These are phyloP conservation scores for Rubroboletus satanas DNA, from an alignment of 768 basidiomycete species.

Conservation along the genomic window DNA sequence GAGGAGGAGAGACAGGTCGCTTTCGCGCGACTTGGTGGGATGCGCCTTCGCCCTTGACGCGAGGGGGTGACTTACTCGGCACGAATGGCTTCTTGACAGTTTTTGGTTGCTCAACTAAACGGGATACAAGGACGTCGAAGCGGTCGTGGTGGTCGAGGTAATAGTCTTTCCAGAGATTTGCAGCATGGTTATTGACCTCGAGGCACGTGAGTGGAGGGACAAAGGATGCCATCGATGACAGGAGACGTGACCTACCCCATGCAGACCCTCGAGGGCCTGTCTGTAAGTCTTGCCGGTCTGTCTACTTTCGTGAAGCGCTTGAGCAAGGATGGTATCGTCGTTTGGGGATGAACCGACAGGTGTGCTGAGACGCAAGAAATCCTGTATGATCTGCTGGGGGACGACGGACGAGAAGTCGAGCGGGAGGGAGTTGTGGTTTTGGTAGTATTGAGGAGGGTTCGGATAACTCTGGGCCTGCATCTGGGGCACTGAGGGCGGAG, in stretches of 20 bases:
- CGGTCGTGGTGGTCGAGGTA: slow-evolving; percentile 67
- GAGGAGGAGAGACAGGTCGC: slow-evolving; percentile 23
- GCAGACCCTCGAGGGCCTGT: slow-evolving; percentile 61
- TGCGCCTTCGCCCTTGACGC: slow-evolving; percentile 5
- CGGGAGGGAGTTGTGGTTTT: slow-evolving; percentile 19
- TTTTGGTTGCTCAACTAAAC: slow-evolving; percentile 23
- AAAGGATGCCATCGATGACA: background rate
- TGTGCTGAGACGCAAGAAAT: slow-evolving; percentile 48
- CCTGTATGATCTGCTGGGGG: slow-evolving; percentile 54
- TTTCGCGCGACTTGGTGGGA: slow-evolving; percentile 37
- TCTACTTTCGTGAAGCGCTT: slow-evolving; percentile 38
- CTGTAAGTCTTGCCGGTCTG: slow-evolving; percentile 50
- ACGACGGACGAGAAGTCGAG: slow-evolving; percentile 36
- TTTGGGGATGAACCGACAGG: slow-evolving; percentile 47
- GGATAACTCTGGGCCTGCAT: slow-evolving; percentile 16
- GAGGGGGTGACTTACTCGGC: slow-evolving; percentile 7
- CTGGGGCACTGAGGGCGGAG: slow-evolving; percentile 30
- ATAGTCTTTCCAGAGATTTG: slow-evolving; percentile 77
- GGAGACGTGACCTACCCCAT: slow-evolving; percentile 48
- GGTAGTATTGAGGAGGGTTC: slow-evolving; percentile 20
- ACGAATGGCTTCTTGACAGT: slow-evolving; percentile 31
- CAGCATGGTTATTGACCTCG: slow-evolving; percentile 44
- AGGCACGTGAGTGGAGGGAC: slow-evolving; percentile 1
- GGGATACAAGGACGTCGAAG: slow-evolving; percentile 42
- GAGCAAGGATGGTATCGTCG: slow-evolving; percentile 59